phyloP scores from a whole-genome alignment of 371 early-diverging fungal species.

The Amoeboradix gromovi region DNA sequence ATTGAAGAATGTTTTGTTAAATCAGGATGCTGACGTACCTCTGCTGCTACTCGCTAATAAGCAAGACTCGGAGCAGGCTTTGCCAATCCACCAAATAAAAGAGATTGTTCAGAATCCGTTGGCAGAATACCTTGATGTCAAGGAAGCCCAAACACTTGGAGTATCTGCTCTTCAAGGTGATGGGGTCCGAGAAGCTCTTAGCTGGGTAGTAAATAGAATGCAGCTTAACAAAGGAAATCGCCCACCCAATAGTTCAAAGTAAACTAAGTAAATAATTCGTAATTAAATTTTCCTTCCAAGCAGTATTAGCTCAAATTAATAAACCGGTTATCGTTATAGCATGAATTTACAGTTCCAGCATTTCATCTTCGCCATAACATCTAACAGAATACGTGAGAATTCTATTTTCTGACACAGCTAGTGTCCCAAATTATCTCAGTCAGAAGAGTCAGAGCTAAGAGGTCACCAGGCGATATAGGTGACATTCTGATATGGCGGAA shows the following conservation, averaged over 20 bases:
- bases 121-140: slow-evolving; percentile 35
- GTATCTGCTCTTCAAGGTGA: slow-evolving; percentile 12
- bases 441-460: too few relatives aligned
- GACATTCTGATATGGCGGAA: too few relatives aligned
- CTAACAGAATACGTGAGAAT: too few relatives aligned
- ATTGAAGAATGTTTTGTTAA: slow-evolving; percentile 31
- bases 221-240: slow-evolving; percentile 42
- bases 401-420: too few relatives aligned
- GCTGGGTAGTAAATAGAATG: slow-evolving; percentile 47
- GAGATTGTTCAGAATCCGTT: slow-evolving; percentile 54
- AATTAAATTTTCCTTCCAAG: too few relatives aligned
- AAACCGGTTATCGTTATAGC: too few relatives aligned
- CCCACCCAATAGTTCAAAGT: slow-evolving; percentile 20
- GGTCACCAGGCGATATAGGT: too few relatives aligned
- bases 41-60: slow-evolving; percentile 78
- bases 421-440: too few relatives aligned
- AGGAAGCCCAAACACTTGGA: slow-evolving; percentile 17
- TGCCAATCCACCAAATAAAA: slow-evolving; percentile 52
- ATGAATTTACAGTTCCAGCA: too few relatives aligned
- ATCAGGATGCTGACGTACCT: slow-evolving; percentile 48
- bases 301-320: too few relatives aligned
- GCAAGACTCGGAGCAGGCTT: slow-evolving; percentile 41
- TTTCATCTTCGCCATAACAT: too few relatives aligned
- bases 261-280: too few relatives aligned
- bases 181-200: slow-evolving; percentile 52